These are phyloP conservation scores for Rhododendron molle DNA, from an alignment of 148 eudicot genomes.

Conservation along the genomic window DNA sequence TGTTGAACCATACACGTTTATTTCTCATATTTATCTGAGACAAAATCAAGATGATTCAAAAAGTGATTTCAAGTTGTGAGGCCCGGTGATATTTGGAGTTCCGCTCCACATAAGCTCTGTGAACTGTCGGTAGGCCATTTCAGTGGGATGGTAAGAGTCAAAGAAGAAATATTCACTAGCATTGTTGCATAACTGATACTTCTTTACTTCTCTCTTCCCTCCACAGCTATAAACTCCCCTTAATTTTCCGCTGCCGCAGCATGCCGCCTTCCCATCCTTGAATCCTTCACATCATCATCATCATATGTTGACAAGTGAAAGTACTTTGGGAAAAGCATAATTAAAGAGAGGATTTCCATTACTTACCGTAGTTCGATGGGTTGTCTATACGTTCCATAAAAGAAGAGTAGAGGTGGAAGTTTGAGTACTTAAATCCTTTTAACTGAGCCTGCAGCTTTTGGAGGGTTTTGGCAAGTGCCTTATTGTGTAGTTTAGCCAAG, in stretches of 20 bases:
- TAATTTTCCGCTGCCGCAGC: conserved; percentile 44
- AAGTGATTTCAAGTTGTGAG: conserved; percentile 44
- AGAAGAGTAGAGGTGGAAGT: conserved; percentile 24
- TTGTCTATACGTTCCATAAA: conserved; percentile 18
- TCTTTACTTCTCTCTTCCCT: conserved; percentile 32
- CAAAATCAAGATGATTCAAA: conserved; percentile 12
- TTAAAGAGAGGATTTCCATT: neutral
- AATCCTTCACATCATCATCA: conserved; percentile 21
- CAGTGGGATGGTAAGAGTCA: conserved; percentile 45
- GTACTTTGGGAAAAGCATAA: neutral
- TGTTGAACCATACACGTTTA: neutral
- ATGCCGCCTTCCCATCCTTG: conserved; percentile 36
- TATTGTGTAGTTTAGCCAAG: conserved; percentile 22
- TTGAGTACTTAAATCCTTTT: conserved; percentile 23
- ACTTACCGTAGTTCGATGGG: conserved; percentile 26
- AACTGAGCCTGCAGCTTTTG: conserved; percentile 15
- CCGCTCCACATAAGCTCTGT: conserved; percentile 52
- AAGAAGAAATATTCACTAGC: conserved; percentile 44
- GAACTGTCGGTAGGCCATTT: conserved; percentile 40
- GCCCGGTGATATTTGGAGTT: conserved; percentile 28
- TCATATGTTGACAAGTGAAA: neutral
- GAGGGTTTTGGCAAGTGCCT: conserved; percentile 16
- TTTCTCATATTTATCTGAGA: neutral
- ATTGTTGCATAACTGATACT: conserved; percentile 33
- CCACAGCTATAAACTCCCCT: conserved; percentile 50